Evolutionary conservation across 208 protist species (phyloP).

Genomic region (Leptomonas pyrrhocoris): DNA sequence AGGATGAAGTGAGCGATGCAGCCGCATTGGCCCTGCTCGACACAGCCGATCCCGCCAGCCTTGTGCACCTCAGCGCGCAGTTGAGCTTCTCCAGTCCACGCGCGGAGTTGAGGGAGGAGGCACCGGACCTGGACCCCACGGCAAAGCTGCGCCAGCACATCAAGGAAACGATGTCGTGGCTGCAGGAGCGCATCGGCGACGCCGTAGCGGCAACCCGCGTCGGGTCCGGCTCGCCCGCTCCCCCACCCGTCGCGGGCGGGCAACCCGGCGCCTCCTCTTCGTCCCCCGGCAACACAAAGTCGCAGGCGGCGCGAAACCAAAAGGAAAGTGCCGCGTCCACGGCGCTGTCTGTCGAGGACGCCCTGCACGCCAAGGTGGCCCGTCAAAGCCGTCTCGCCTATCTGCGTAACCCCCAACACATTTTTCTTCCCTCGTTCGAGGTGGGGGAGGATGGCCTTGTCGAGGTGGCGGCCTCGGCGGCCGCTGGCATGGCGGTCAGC

Average conservation of each 20-base stretch:
- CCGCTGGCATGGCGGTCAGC: background rate
- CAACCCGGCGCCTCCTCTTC: background rate
- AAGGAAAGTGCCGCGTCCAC: constrained; percentile 28
- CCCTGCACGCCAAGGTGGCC: constrained; percentile 39
- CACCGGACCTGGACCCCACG: constrained; percentile 37
- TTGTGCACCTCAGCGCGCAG: constrained; percentile 43
- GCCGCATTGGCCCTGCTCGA: constrained; percentile 35
- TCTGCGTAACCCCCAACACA: constrained; percentile 60
- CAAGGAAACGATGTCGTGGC: constrained; percentile 24
- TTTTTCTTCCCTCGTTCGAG: constrained; percentile 47
- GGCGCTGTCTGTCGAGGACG: constrained; percentile 43
- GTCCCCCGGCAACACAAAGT: constrained; percentile 2
- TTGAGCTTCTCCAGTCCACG: constrained; percentile 55
- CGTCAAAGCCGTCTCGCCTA: constrained; percentile 59
- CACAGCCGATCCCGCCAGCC: constrained; percentile 24
- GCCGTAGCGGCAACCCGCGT: background rate
- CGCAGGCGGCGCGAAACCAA: constrained; percentile 9
- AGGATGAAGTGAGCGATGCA: constrained; percentile 11
- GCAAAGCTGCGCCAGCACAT: constrained; percentile 37
- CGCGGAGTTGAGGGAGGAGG: constrained; percentile 47
- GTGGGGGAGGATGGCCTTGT: constrained; percentile 15
- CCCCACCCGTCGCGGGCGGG: background rate
- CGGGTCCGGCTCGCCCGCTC: background rate
- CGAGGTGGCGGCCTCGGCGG: background rate
- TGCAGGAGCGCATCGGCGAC: constrained; percentile 25